Evolutionary conservation across 805 yeast species (phyloP), one percentile per base, ranked within the genome.

Genomic region (Metschnikowia rubicola): DNA sequence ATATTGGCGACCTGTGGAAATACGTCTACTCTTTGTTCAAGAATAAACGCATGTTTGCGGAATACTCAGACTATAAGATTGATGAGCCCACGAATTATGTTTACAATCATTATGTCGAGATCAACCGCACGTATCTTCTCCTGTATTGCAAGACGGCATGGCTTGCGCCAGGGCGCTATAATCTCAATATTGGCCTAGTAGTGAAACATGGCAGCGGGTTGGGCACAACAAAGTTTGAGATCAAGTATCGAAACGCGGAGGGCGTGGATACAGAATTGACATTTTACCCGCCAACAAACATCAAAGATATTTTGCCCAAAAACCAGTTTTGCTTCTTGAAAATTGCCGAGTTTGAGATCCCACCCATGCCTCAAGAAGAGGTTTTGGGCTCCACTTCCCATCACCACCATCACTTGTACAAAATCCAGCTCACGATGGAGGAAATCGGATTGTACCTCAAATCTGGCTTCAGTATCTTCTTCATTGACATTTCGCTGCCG

Each of bases 171-270:
- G 84, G 80, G 3, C 57, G 59, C 11, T 79, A 79, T 57, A 78
- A 78, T 51, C 58, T 79, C 29, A 72, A 78, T 37, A 71, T 78
- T 42, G 84, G 81, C 0, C 57, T 79, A 26, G 75, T 78, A 7
- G 64, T 79, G n/a, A 76, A 77, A 43, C 74, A 75, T 49, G 79
- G 78, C 1, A 65, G 70, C 43, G 86, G 86, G 0, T 60, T 82
- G 28, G 85, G 84, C 2, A 80, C 84, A 12, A 78, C 82, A 13
- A 73, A 74, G 53, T 81, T 81, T 53, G 78, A 73, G 53, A 66
- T 81, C 8, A 56, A 59, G 15, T 67, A 67, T 46, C 49, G 62
- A 30, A 58, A 62, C 26, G 59, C 59, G 2, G 52, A 61, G 2
- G 64, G 64, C 8, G 55, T 64, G 12, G 58, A 57, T 17, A 50